Percentiles rank a stretch among this genome's conserved stretches.
phyloP scores from a whole-genome alignment of 2,329 filamentous ascomycete genomes.

The Sphaerostilbella broomeana region DNA sequence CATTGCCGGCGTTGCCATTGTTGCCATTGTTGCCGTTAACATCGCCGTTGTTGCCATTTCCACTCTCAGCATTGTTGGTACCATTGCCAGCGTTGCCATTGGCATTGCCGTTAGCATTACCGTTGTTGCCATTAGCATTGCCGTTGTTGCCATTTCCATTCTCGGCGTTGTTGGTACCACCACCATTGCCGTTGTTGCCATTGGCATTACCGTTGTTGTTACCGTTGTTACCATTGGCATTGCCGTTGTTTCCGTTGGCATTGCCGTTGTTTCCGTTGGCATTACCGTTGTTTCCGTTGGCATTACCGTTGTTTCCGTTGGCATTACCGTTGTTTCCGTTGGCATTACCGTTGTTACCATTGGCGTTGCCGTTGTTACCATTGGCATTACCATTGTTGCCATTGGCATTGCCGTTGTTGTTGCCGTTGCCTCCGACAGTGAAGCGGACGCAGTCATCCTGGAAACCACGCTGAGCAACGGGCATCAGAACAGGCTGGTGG shows the following conservation, averaged over 20 bases:
- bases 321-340: constrained; percentile 12
- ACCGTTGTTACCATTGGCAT: constrained; percentile 9
- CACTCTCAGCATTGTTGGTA: constrained; percentile 7
- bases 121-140: constrained; percentile 1
- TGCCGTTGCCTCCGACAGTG: constrained; percentile 36
- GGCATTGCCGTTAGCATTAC: not conserved
- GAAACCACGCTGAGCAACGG: constrained; percentile 58
- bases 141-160: not conserved
- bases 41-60: constrained; percentile 5
- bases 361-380: constrained; percentile 17
- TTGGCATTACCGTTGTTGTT: constrained; percentile 6
- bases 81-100: not conserved
- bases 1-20: not conserved
- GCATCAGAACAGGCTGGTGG: constrained; percentile 61
- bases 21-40: not conserved
- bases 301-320: constrained; percentile 15
- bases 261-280: constrained; percentile 13
- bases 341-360: constrained; percentile 16
- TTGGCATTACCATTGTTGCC: constrained; percentile 9
- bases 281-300: constrained; percentile 14
- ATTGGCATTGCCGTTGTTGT: constrained; percentile 13
- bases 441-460: constrained; percentile 61
- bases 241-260: constrained; percentile 4
- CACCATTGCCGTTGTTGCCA: constrained; percentile 1
- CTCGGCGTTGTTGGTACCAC: not conserved